Evolutionary conservation across 2,329 filamentous ascomycete species (phyloP).

Genomic region (Cladophialophora exuberans): DNA sequence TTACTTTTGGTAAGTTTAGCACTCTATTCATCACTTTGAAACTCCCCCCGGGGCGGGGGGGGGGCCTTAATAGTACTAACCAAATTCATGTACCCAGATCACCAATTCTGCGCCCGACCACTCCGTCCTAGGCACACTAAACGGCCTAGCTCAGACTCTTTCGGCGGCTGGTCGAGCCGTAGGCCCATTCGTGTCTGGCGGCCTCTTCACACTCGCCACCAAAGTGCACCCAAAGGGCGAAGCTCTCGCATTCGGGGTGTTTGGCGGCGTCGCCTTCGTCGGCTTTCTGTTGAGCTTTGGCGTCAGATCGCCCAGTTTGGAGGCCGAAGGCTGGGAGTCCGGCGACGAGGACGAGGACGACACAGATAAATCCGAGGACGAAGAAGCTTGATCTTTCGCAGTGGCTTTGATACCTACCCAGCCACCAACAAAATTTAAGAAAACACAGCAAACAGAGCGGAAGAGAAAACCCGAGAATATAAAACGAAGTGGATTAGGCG

Average conservation of each 20-base stretch:
- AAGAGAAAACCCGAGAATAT: no score
- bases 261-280: conserved; percentile 78
- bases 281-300: conserved; percentile 81
- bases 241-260: conserved; percentile 81
- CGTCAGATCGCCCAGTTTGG: conserved; percentile 66
- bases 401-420: no score
- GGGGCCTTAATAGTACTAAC: no score
- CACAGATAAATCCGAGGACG: conserved; percentile 51
- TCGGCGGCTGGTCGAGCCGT: conserved; percentile 87
- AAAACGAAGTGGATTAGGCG: no score
- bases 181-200: conserved; percentile 85
- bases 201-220: conserved; percentile 78
- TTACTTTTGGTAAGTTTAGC: conserved; percentile 80
- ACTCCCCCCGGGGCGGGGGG: no score
- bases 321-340: conserved; percentile 58
- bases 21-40: no score
- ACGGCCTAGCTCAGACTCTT: conserved; percentile 91
- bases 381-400: conserved; percentile 41
- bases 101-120: conserved; percentile 90
- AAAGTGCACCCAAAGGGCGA: conserved; percentile 79
- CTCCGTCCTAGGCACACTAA: conserved; percentile 83
- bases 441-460: no score
- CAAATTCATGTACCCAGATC: conserved; percentile 61
- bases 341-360: conserved; percentile 11
- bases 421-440: no score